Base-by-base conservation (phyloP, 2,329 filamentous ascomycete species). In the Xylaria polymorpha region DNA sequence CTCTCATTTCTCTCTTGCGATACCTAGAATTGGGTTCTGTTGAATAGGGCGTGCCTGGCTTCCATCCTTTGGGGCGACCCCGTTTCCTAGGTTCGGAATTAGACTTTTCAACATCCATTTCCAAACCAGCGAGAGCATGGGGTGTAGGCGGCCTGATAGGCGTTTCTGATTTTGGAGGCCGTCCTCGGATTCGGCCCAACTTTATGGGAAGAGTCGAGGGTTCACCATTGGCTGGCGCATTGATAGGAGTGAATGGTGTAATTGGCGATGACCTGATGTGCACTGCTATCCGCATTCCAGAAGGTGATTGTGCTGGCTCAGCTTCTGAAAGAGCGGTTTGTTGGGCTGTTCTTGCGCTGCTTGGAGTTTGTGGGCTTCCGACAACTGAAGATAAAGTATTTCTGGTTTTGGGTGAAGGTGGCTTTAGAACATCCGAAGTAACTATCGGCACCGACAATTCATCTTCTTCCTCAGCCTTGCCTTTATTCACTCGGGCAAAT, bases 41-140 rank as follows among this genome's bases (percentile, higher is more conserved):
- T 6, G 69, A 56, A 68, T 80, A 81, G 0, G 77, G 74, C 72
- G 76, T 78, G 50, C 79, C 80, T 1, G 76, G 75, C 59, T 77
- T 81, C 80, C 81, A 86, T 29, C 85, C 85, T 61, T 84, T 84
- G 4, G 86, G 86, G 6, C 86, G 81, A 8, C 86, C 86, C 44
- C 81, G 79, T 64, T 81, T 80, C 66, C 69, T 77, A 1, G 70
- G 70, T 41, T 71, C 74, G n/a, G 65, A 70, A 56, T 57, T 72
- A 41, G 61, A 59, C 53, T 43, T 69, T 66, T 64, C 68, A 60
- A 15, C 41, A 37, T 51, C 71, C 43, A 61, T 53, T 20, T 66
- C 68, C 14, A 50, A 25, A 10, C 51, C 61, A 25, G 64, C 56
- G 25, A 66, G 44, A 53, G 66, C 29, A 5, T 64, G 56, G 14